Base-by-base conservation (phyloP, 345 rosid species). In the Geranium rotundifolium region DNA sequence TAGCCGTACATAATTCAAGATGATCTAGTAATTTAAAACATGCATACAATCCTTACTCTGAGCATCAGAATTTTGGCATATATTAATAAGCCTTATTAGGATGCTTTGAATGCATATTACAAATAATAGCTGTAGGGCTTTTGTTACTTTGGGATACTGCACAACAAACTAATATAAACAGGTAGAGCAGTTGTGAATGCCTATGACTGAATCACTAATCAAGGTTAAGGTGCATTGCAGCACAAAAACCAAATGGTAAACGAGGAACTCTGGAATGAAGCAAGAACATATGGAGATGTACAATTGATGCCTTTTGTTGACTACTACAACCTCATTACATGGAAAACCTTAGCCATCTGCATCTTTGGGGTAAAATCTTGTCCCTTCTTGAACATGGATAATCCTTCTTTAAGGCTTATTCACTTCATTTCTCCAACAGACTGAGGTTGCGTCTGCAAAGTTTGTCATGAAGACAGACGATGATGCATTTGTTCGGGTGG, bases 281-380 rank as follows among this genome's bases (percentile, higher is more conserved):
- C 95, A 58, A 65, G 60, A 34, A 90, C 88, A 15, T 88, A 90
- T 52, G 89, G 89, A 75, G 97, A 93, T 67, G 72, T 93, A 68
- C 97, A 90, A 80, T 77, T 90, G 67, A 85, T 93, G 97, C 99
- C 97, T 63, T 93, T 93, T 74, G 99, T 90, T 65, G 99, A 90
- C 69, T 90, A 93, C 77, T 93, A 93, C 79, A 88, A 80, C 80
- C 86, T 93, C 66, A 93, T 93, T 72, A 93, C 95, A 57, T 90
- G 90, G 96, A 93, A 93, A 84, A 90, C 96, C 65, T 72, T 93
- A 77, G 99, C 96, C 15, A 93, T 90, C 72, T 93, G 96, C 84
- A 90, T 87, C 62, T 90, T 79, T 60, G 97, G 99, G 90, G 99
- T 93, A 84, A 82, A 62, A 8, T 72, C 71, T 58, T 71, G 17